phyloP scores from a whole-genome alignment of 2,329 filamentous ascomycete genomes.

The Neonectria faginata region DNA sequence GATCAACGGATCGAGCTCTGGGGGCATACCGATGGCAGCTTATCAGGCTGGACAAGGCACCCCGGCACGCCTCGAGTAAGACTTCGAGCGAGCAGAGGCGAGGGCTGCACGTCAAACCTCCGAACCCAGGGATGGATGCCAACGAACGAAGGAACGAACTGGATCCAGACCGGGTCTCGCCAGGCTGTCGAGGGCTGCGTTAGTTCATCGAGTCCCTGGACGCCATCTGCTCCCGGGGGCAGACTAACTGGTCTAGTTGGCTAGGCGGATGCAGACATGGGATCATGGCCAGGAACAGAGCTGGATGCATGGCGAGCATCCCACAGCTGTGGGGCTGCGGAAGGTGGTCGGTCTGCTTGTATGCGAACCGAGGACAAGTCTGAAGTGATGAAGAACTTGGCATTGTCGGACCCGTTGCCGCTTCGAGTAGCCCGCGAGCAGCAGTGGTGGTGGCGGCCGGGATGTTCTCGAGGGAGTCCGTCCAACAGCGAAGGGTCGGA shows the following conservation, averaged over 20 bases:
- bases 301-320: not conserved
- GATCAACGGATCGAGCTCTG: not conserved
- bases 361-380: not conserved
- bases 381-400: not conserved
- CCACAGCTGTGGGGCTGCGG: not conserved
- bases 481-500: not conserved
- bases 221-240: slow-evolving; percentile 2
- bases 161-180: not conserved
- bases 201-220: not conserved
- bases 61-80: slow-evolving; percentile 5
- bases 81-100: not conserved
- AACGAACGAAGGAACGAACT: slow-evolving; percentile 4
- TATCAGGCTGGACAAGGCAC: slow-evolving; percentile 18
- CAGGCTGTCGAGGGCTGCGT: not conserved
- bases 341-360: not conserved
- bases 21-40: slow-evolving; percentile 11
- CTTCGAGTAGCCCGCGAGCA: not conserved
- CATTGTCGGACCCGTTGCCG: not conserved
- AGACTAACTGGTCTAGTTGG: not conserved
- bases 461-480: not conserved
- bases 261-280: too few relatives aligned
- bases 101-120: slow-evolving; percentile 11
- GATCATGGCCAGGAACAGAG: not conserved
- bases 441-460: not conserved
- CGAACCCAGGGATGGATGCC: slow-evolving; percentile 8